A percentile compares a stretch with the other conserved stretches of the same genome.
phyloP scores from a whole-genome alignment of 2,329 filamentous ascomycete genomes.

The Fusarium virguliforme region DNA sequence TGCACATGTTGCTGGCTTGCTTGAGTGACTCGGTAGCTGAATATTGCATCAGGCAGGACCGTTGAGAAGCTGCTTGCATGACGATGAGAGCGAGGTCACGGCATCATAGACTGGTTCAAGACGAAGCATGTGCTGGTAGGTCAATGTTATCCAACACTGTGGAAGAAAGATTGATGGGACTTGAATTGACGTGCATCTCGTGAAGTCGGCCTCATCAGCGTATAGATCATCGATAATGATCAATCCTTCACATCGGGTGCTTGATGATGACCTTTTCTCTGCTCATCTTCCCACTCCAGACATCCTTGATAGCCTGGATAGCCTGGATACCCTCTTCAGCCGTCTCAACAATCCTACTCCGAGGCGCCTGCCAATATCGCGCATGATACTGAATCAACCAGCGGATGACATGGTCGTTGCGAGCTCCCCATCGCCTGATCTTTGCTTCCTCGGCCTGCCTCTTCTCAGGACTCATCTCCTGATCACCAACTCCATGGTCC shows the following conservation, averaged over 20 bases:
- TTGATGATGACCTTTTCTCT: constrained; percentile 8
- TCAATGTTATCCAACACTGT: not conserved
- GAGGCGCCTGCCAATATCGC: constrained; percentile 5
- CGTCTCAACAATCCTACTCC: not conserved
- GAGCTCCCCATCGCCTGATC: constrained; percentile 3
- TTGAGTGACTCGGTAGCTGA: not conserved
- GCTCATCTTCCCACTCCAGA: constrained; percentile 12
- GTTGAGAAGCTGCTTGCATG: not conserved
- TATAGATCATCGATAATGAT: not conserved
- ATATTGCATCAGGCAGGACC: not conserved
- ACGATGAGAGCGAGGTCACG: not conserved
- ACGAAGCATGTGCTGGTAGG: not conserved
- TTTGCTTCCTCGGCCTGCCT: constrained; percentile 8
- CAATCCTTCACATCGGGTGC: constrained; percentile 4
- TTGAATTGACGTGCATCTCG: too few relatives aligned
- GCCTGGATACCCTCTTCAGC: constrained; percentile 11
- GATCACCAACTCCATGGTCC: constrained; percentile 3
- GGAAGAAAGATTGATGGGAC: not conserved
- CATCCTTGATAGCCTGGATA: constrained; percentile 8
- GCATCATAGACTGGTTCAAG: not conserved
- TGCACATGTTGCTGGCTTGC: not conserved
- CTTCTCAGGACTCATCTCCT: not conserved
- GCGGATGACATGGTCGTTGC: not conserved
- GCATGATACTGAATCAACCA: constrained; percentile 14
- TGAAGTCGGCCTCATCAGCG: too few relatives aligned